phyloP scores from a whole-genome alignment of 352 stramenopile species.

The Plasmopara viticola region DNA sequence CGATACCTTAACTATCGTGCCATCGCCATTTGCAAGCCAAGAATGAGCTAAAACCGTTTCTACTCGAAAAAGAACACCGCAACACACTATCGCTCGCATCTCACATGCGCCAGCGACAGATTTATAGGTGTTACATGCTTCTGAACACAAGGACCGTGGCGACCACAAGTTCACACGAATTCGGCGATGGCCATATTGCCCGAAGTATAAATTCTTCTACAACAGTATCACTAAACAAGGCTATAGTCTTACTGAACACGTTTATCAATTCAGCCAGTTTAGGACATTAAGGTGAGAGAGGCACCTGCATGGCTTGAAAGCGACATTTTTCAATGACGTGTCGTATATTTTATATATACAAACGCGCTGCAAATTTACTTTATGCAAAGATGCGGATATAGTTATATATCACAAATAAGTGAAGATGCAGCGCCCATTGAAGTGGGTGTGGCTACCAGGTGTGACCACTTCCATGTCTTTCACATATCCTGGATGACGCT shows the following conservation, averaged over 20 bases:
- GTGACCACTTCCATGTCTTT: no score
- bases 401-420: background rate
- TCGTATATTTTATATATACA: constrained; percentile 5
- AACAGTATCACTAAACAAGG: constrained; percentile 1
- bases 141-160: constrained; percentile 14
- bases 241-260: constrained; percentile 4
- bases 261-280: constrained; percentile 7
- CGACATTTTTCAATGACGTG: background rate
- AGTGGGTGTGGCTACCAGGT: background rate
- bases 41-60: constrained; percentile 7
- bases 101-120: constrained; percentile 19
- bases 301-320: background rate
- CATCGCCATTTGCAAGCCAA: constrained; percentile 7
- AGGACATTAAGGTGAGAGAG: constrained; percentile 10
- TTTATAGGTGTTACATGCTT: constrained; percentile 20
- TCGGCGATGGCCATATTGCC: constrained; percentile 1
- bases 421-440: constrained; percentile 1
- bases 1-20: constrained; percentile 21
- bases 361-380: background rate
- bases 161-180: constrained; percentile 4
- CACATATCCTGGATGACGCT: no score
- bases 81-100: constrained; percentile 11
- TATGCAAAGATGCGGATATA: background rate
- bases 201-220: background rate
- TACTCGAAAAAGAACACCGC: constrained; percentile 20